These are phyloP conservation scores for Desmodesmus armatus DNA, from an alignment of 139 green algal genomes.

Conservation along the genomic window DNA sequence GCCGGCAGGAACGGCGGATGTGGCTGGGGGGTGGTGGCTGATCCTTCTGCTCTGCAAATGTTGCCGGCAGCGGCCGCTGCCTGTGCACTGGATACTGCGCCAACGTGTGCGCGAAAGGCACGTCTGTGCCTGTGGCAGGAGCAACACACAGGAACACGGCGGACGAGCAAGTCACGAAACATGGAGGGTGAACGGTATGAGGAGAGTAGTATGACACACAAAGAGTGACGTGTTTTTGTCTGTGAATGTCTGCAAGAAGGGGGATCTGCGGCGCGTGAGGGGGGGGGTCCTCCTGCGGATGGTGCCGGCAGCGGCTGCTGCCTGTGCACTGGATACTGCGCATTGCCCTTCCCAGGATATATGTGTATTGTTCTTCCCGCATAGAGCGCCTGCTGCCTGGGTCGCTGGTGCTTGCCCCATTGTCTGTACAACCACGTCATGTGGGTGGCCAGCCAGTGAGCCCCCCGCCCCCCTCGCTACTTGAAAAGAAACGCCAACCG, in stretches of 20 bases:
- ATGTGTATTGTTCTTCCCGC: too few species aligned
- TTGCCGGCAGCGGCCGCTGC: conserved; percentile 54
- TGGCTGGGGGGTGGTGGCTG: conserved; percentile 77
- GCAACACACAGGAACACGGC: not conserved
- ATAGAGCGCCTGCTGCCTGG: too few species aligned
- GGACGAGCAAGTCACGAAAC: not conserved
- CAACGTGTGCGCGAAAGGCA: conserved; percentile 77
- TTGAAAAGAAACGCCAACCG: too few species aligned
- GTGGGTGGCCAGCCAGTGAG: too few species aligned
- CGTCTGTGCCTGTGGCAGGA: conserved; percentile 54
- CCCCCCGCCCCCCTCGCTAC: too few species aligned
- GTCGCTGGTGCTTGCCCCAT: too few species aligned
- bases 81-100: conserved; percentile 70
- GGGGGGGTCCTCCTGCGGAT: not conserved
- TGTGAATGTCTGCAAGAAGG: not conserved
- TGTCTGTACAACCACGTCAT: too few species aligned
- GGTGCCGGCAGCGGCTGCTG: not conserved
- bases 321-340: not conserved
- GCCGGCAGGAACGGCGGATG: conserved; percentile 84
- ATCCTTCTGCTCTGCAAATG: conserved; percentile 71
- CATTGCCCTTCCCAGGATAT: too few species aligned
- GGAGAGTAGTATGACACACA: too few species aligned
- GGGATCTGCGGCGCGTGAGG: not conserved
- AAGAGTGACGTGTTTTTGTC: not conserved
- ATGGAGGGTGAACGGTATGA: not conserved